phyloP scores from a whole-genome alignment of 805 yeast genomes.

The Hanseniaspora valbyensis region DNA sequence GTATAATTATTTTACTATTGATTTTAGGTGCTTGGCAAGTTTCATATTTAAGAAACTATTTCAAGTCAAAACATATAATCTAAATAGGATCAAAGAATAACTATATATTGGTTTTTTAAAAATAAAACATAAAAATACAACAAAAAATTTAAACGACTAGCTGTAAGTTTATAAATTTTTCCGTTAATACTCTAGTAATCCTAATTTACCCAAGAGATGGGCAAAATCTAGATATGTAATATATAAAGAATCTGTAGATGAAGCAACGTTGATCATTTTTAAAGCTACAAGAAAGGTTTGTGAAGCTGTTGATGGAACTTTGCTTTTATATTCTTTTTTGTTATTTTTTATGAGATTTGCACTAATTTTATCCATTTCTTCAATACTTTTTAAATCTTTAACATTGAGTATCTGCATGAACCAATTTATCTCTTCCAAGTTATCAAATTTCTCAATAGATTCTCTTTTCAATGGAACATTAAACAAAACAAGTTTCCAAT shows the following conservation, averaged over 20 bases:
- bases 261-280: conserved; percentile 11
- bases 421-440: conserved; percentile 27
- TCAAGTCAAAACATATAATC: conserved; percentile 73
- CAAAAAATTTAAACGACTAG: background rate
- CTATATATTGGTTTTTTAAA: background rate
- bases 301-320: conserved; percentile 20
- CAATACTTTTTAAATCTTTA: conserved; percentile 26
- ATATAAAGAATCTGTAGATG: conserved; percentile 15
- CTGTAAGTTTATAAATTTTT: no score
- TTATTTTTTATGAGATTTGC: background rate
- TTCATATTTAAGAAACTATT: conserved; percentile 81
- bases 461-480: conserved; percentile 22
- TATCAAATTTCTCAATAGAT: conserved; percentile 21
- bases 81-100: conserved; percentile 22
- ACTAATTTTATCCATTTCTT: conserved; percentile 25
- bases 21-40: conserved; percentile 88
- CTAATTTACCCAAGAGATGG: conserved; percentile 38
- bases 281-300: background rate
- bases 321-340: conserved; percentile 31
- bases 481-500: conserved; percentile 33
- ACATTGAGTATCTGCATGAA: conserved; percentile 31
- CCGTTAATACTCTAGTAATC: conserved; percentile 27
- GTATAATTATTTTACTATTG: conserved; percentile 56
- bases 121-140: background rate
- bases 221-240: conserved; percentile 40